Evolutionary conservation across 768 basidiomycete genomes (phyloP), one percentile per base, ranked within the genome.

Genomic region (Calocybe gangraenosa): DNA sequence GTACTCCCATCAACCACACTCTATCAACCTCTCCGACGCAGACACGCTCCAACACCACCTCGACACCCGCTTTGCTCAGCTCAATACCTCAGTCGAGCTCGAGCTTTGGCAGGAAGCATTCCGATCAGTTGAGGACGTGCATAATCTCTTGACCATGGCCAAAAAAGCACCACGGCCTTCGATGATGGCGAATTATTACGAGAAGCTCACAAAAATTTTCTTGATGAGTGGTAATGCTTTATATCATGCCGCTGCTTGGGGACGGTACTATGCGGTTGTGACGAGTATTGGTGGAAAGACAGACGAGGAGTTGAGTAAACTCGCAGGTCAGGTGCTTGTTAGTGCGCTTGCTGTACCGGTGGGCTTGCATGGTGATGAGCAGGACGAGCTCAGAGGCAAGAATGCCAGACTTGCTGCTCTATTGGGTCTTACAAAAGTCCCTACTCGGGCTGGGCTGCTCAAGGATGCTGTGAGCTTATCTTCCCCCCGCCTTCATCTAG

Each of bases 151-250:
- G 53, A 89, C 84, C 9, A 84, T 92, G 79, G 87, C 88, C 21
- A 95, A 95, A 65, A 95, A 93, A 66, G 82, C 90, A 0, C 91
- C 92, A 1, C 84, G 92, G 25, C 91, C 92, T 0, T 77, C 84
- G 10, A 95, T 97, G 92, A 97, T 98, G 94, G 92, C 92, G 48
- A 92, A 90, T 65, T 98, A 97, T 69, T 98, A 98, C 68, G 93
- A 97, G 65, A 97, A 98, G 68, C 81, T 97, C 52, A 90, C 94
- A 34, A 87, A 86, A 60, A 95, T 99, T 52, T 99, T 97, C 74
- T 75, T 94, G 57, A 95, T 93, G 74, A 91, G 87, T 49, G 89
- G 92, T 13, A 95, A 93, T 56, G 85, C 92, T 3, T 73, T 99
- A 11, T 98, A 92, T 69, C 95, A 98, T 61, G 94, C 95, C 39